Base-by-base conservation (phyloP, 169 alveolate species). In the Eimeria nieschulzi region DNA sequence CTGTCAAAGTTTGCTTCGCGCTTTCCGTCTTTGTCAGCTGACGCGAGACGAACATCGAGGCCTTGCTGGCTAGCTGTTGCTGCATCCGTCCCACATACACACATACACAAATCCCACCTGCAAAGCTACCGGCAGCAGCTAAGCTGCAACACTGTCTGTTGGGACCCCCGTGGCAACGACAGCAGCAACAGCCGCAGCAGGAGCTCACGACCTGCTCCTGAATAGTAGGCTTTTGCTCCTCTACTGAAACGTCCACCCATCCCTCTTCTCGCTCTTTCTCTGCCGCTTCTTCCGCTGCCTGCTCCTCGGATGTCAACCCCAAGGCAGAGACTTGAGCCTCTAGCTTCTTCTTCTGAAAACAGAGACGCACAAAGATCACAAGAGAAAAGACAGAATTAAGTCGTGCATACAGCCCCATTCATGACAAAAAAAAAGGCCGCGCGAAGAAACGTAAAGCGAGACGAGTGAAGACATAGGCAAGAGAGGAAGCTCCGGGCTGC, bases 281-380 rank as follows among this genome's bases (percentile, higher is more conserved):
- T 6, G 17, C 56, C 23, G 21, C 56, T 13, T 23, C 82, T 33
- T 23, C 82, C 33, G 51, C 82, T 9, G n/a, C 55, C 21, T 2
- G 56, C 12, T 19, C 51, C 59, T 33, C 82, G 2, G 17, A 19
- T 23, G 17, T 33, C 33, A 46, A 46, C 56, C 21, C 23, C 59
- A 72, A 26, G 12, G 82, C 82, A 10, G 53, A 12, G 17, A 72
- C 21, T 19, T 72, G 82, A 10, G 82, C 82, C n/a, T 72, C 82
- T 55, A 72, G 82, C 55, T 72, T 72, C 82, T 72, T 72, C 25
- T 72, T 72, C 82, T 72, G 21, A 23, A 25, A 72, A 72, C 21
- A 13, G 2, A 33, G 46, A 33, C 3, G 46, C 46, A 33, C 46
- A 33, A 72, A 72, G 33, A 72, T 1, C 56, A 72, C 17, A 0